Percentiles rank a stretch among this genome's conserved stretches.
Conservation (phyloP, 371 early-diverging fungal species). For the Fennellomyces sp. region DNA sequence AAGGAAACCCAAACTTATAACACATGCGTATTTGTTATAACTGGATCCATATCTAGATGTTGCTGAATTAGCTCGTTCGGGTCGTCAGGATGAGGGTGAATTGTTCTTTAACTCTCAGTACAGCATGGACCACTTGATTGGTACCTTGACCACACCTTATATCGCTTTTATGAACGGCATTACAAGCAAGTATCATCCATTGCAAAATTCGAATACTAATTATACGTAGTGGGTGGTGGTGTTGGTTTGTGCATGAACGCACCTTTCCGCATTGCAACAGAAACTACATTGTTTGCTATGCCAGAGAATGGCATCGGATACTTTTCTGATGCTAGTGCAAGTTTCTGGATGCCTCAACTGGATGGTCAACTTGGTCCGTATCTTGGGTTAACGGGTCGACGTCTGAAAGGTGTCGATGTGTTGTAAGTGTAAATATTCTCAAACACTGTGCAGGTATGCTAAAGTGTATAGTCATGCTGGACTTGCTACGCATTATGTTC, state of each 20-base stretch:
- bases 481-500: slow-evolving; percentile 95
- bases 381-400: slow-evolving; percentile 86
- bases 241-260: slow-evolving; percentile 91
- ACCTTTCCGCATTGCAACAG: slow-evolving; percentile 95
- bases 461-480: slow-evolving; percentile 15
- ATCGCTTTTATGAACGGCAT: no score
- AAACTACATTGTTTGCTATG: slow-evolving; percentile 92
- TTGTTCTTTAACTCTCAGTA: no score
- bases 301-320: slow-evolving; percentile 93
- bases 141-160: no score
- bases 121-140: no score
- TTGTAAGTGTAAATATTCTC: slow-evolving; percentile 48
- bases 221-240: slow-evolving; percentile 91
- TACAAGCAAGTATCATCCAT: neutral
- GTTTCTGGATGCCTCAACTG: slow-evolving; percentile 90
- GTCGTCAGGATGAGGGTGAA: no score
- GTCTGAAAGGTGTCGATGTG: slow-evolving; percentile 81
- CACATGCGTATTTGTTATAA: no score
- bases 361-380: slow-evolving; percentile 92
- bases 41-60: no score
- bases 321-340: slow-evolving; percentile 95
- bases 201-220: no score
- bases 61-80: no score
- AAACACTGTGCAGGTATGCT: neutral
- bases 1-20: no score